These are phyloP conservation scores for Phytophthora litchii DNA, from an alignment of 352 stramenopile species.

Conservation along the genomic window DNA sequence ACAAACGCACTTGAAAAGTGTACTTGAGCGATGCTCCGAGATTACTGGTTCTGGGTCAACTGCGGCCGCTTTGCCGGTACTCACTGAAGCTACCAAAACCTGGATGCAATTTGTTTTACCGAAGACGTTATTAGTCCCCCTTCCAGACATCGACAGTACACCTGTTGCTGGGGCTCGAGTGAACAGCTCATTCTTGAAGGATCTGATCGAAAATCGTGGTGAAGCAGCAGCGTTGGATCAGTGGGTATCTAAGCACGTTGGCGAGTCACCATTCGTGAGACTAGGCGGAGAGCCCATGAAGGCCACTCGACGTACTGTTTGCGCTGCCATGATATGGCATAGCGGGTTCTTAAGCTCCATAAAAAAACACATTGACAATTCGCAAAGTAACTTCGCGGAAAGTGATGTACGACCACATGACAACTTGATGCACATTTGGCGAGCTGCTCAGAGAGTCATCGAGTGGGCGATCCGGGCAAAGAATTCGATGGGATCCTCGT, in stretches of 20 bases:
- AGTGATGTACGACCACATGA: slow-evolving; percentile 84
- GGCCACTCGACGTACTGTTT: slow-evolving; percentile 81
- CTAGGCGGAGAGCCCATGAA: slow-evolving; percentile 88
- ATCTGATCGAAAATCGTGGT: slow-evolving; percentile 69
- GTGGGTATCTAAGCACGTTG: slow-evolving; percentile 84
- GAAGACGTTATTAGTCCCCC: slow-evolving; percentile 47
- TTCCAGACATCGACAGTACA: slow-evolving; percentile 29
- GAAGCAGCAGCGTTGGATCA: slow-evolving; percentile 66
- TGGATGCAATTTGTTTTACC: slow-evolving; percentile 72
- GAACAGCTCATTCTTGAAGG: slow-evolving; percentile 60
- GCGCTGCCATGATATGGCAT: slow-evolving; percentile 90
- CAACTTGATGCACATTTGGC: slow-evolving; percentile 92
- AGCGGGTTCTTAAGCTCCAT: slow-evolving; percentile 72
- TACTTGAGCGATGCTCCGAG: slow-evolving; percentile 51
- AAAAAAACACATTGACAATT: slow-evolving; percentile 60
- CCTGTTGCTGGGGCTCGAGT: slow-evolving; percentile 18
- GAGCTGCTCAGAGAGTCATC: slow-evolving; percentile 84
- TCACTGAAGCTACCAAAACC: slow-evolving; percentile 52
- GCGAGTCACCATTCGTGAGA: slow-evolving; percentile 82
- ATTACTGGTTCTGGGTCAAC: slow-evolving; percentile 50
- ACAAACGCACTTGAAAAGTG: slow-evolving; percentile 67
- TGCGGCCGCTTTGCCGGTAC: slow-evolving; percentile 30
- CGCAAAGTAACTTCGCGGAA: slow-evolving; percentile 44
- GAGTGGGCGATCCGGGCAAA: slow-evolving; percentile 91
- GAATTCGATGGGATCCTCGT: slow-evolving; percentile 88